These are phyloP conservation scores for Claviceps digitariae DNA, from an alignment of 2,329 filamentous ascomycete genomes.

Conservation along the genomic window DNA sequence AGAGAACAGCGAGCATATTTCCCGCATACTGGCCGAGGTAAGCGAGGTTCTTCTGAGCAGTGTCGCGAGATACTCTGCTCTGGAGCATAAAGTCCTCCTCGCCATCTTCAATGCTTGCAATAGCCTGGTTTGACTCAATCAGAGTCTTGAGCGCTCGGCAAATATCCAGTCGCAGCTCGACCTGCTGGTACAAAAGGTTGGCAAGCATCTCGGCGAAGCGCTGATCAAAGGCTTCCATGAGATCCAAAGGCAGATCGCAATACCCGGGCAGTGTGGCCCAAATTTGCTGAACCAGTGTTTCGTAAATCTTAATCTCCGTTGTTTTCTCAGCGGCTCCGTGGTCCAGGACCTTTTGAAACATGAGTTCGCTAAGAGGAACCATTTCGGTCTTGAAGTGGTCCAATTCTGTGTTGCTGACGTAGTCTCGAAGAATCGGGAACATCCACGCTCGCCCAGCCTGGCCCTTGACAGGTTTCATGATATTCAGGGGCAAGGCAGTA, in stretches of 20 bases:
- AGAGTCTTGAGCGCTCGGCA: conserved; percentile 77
- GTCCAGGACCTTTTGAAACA: conserved; percentile 81
- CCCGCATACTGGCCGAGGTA: conserved; percentile 68
- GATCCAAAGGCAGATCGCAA: conserved; percentile 79
- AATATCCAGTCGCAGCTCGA: conserved; percentile 73
- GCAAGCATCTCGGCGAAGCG: conserved; percentile 78
- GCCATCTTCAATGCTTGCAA: conserved; percentile 52
- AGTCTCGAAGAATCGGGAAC: conserved; percentile 79
- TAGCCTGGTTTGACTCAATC: conserved; percentile 81
- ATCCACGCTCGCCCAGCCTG: conserved; percentile 88
- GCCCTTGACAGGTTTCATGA: conserved; percentile 60
- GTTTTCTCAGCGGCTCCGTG: conserved; percentile 75
- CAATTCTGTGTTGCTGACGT: conserved; percentile 77
- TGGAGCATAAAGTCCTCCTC: conserved; percentile 65
- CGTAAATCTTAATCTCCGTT: conserved; percentile 94
- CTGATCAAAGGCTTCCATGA: conserved; percentile 67
- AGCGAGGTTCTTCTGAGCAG: conserved; percentile 67
- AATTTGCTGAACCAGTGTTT: conserved; percentile 88
- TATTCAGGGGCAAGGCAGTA: conserved; percentile 70
- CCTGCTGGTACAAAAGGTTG: conserved; percentile 85
- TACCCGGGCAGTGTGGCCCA: conserved; percentile 93
- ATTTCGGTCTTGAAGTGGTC: conserved; percentile 76
- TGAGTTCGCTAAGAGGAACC: conserved; percentile 74
- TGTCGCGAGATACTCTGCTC: conserved; percentile 60
- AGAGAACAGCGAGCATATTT: conserved; percentile 90